Percentiles rank a stretch among this genome's conserved stretches.
Evolutionary conservation across 371 early-diverging fungal species (phyloP).

Genomic region (Haplosporangium sp.): DNA sequence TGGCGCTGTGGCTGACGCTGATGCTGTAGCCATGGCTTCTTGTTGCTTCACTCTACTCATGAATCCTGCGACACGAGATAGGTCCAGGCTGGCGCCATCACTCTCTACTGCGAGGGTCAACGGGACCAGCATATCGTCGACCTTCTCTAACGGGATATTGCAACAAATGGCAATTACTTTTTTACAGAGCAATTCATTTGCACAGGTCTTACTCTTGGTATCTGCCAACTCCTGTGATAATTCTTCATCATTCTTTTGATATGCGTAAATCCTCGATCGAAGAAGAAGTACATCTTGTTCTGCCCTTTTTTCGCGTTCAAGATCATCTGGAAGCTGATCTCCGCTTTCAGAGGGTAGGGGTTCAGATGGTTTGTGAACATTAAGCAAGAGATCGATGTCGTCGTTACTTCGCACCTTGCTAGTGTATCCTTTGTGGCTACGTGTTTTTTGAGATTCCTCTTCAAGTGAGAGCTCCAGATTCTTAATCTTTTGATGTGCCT

Average conservation of each 20-base stretch:
- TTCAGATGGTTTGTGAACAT: not conserved
- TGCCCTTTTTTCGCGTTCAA: not conserved
- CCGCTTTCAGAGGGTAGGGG: not conserved
- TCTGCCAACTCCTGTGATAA: conserved; percentile 58
- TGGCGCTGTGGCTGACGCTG: not conserved
- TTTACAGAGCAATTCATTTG: conserved; percentile 76
- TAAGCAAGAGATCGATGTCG: conserved; percentile 18
- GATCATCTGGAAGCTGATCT: not conserved
- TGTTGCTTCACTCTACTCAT: conserved; percentile 69
- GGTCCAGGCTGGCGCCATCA: conserved; percentile 74
- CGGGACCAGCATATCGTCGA: conserved; percentile 76
- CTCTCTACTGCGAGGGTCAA: conserved; percentile 80
- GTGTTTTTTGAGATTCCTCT: conserved; percentile 32
- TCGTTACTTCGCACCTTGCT: conserved; percentile 12
- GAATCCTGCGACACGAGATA: conserved; percentile 68
- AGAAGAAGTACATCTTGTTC: conserved; percentile 51
- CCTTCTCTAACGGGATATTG: conserved; percentile 72
- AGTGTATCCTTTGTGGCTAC: conserved; percentile 40
- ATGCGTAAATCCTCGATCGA: conserved; percentile 62
- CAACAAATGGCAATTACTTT: conserved; percentile 83
- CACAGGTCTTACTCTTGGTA: conserved; percentile 55
- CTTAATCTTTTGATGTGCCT: conserved; percentile 66
- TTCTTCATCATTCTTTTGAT: conserved; percentile 59
- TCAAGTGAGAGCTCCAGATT: conserved; percentile 64
- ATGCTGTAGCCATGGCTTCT: conserved; percentile 42